Conservation (phyloP, 1,139 yeast genomes). For the Candida sanyaensis region DNA sequence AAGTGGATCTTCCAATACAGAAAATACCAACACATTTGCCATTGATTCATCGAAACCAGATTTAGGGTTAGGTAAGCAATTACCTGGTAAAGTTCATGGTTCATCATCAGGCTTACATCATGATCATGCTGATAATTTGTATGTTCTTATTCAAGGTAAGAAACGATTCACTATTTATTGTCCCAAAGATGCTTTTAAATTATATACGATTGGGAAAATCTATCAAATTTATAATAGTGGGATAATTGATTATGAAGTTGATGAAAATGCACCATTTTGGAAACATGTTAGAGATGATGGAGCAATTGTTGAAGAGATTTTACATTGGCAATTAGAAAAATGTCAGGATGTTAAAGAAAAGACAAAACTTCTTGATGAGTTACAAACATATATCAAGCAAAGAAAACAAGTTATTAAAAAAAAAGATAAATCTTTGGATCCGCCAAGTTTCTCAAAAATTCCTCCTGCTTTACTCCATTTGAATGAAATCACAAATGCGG, state of each 20-base stretch:
- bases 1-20: conserved; percentile 1
- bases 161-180: conserved; percentile 67
- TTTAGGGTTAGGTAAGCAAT: conserved; percentile 45
- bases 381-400: conserved; percentile 18
- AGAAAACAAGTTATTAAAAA: conserved; percentile 13
- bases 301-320: conserved; percentile 50
- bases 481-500: conserved; percentile 44
- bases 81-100: conserved; percentile 48
- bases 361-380: conserved; percentile 13
- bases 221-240: conserved; percentile 57
- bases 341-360: conserved; percentile 11
- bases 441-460: conserved; percentile 66
- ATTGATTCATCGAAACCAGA: conserved; percentile 13
- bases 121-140: conserved; percentile 76
- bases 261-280: conserved; percentile 61
- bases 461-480: conserved; percentile 66
- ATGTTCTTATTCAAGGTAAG: conserved; percentile 58
- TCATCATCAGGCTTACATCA: conserved; percentile 79
- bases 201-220: conserved; percentile 63
- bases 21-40: conserved; percentile 4
- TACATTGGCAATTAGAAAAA: conserved; percentile 33
- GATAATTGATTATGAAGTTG: conserved; percentile 58
- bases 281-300: conserved; percentile 62
- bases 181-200: conserved; percentile 58
- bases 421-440: conserved; percentile 36